These are phyloP conservation scores for Ophiostoma perfectum DNA, from an alignment of 2,329 filamentous ascomycete species.

Conservation along the genomic window DNA sequence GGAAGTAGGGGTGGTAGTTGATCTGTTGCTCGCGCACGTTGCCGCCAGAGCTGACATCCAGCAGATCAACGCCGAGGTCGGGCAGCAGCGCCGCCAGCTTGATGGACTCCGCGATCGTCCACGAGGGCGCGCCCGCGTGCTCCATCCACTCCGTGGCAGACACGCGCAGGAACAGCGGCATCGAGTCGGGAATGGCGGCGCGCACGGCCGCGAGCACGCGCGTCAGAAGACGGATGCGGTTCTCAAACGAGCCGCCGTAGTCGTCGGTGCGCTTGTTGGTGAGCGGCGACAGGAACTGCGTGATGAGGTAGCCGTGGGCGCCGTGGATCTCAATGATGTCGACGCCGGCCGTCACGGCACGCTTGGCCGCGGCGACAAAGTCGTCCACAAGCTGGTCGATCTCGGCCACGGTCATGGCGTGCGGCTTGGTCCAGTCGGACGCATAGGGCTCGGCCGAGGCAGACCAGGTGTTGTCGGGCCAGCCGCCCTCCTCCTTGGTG, in stretches of 20 bases:
- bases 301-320: conserved; percentile 62
- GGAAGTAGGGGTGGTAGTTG: conserved; percentile 59
- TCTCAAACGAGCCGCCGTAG: conserved; percentile 62
- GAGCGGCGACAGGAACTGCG: conserved; percentile 58
- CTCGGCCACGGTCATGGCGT: conserved; percentile 62
- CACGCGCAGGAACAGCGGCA: conserved; percentile 55
- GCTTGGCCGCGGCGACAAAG: conserved; percentile 54
- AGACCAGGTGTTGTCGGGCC: conserved; percentile 51
- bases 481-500: conserved; percentile 47
- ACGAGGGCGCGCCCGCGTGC: conserved; percentile 42
- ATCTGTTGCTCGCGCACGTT: conserved; percentile 60
- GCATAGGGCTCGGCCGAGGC: conserved; percentile 55
- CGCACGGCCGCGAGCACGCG: conserved; percentile 51
- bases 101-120: conserved; percentile 65
- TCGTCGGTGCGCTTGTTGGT: conserved; percentile 57
- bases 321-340: conserved; percentile 68
- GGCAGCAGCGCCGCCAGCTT: conserved; percentile 65
- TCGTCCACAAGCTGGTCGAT: conserved; percentile 60
- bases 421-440: conserved; percentile 55
- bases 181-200: conserved; percentile 46
- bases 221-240: conserved; percentile 56
- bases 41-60: conserved; percentile 76
- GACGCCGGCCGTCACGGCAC: conserved; percentile 63
- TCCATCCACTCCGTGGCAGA: conserved; percentile 62
- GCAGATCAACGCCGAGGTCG: conserved; percentile 67